Conservation (phyloP, 2,329 filamentous ascomycete species). For the Sporothrix dimorphospora region DNA sequence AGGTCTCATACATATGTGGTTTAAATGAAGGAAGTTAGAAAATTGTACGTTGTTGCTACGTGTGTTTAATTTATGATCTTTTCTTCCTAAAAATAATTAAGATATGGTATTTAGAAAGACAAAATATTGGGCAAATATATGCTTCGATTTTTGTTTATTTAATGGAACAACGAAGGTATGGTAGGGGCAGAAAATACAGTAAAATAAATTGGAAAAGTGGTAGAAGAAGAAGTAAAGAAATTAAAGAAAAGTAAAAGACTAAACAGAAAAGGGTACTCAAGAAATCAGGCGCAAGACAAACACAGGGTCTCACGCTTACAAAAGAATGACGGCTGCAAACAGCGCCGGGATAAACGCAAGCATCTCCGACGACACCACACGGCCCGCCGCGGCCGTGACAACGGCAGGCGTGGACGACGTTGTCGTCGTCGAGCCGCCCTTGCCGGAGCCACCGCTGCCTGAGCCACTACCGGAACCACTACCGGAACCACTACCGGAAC, state of each 20-base stretch:
- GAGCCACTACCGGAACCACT: not conserved
- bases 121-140: too few species aligned
- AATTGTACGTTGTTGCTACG: too few species aligned
- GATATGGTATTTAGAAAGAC: too few species aligned
- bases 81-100: too few species aligned
- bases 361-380: slow-evolving; percentile 55
- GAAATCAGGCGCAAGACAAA: not conserved
- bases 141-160: too few species aligned
- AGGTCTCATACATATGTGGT: too few species aligned
- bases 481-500: not conserved
- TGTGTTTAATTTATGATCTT: too few species aligned
- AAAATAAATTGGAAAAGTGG: not conserved
- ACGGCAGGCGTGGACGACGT: slow-evolving; percentile 37
- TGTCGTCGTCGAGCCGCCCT: slow-evolving; percentile 8
- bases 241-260: not conserved
- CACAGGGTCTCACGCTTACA: slow-evolving; percentile 44
- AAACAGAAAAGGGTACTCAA: slow-evolving; percentile 8
- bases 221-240: not conserved
- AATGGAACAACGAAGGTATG: too few species aligned
- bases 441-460: not conserved
- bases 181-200: not conserved
- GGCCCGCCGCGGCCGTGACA: slow-evolving; percentile 55
- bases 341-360: slow-evolving; percentile 56
- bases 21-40: too few species aligned
- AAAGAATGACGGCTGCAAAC: slow-evolving; percentile 55